Conservation (phyloP, 23 red algal species). For the Gracilariopsis chorda region DNA sequence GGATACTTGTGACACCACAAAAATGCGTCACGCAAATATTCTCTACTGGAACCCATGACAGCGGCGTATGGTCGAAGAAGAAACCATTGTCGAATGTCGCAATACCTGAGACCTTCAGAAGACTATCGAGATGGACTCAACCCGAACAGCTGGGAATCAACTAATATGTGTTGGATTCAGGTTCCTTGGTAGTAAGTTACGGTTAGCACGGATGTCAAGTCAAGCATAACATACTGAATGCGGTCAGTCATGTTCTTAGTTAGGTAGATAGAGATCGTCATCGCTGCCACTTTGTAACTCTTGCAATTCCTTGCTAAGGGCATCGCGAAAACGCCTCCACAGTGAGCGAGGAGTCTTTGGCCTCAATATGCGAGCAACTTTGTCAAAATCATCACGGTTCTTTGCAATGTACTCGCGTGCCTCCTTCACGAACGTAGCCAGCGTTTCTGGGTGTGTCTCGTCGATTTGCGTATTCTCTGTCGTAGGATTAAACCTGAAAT, state of each 20-base stretch:
- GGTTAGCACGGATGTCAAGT: too few relatives aligned
- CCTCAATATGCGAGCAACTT: slow-evolving; percentile 56
- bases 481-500: slow-evolving; percentile 94
- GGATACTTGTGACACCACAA: too few relatives aligned
- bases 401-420: slow-evolving; percentile 49
- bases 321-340: slow-evolving; percentile 64
- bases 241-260: background rate
- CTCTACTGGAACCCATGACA: too few relatives aligned
- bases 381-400: slow-evolving; percentile 59
- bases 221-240: too few relatives aligned
- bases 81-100: too few relatives aligned
- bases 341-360: slow-evolving; percentile 50
- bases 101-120: too few relatives aligned
- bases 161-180: too few relatives aligned
- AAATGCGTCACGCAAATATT: too few relatives aligned
- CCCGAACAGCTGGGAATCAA: too few relatives aligned
- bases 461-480: slow-evolving; percentile 86
- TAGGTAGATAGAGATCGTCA: slow-evolving; percentile 40
- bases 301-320: slow-evolving; percentile 45
- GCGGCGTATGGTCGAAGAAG: too few relatives aligned
- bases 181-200: too few relatives aligned
- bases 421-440: slow-evolving; percentile 64
- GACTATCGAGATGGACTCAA: too few relatives aligned
- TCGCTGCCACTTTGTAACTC: slow-evolving; percentile 21
- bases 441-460: slow-evolving; percentile 67